Conservation (phyloP, 2,329 filamentous ascomycete species). For the Fusarium ambrosium region DNA sequence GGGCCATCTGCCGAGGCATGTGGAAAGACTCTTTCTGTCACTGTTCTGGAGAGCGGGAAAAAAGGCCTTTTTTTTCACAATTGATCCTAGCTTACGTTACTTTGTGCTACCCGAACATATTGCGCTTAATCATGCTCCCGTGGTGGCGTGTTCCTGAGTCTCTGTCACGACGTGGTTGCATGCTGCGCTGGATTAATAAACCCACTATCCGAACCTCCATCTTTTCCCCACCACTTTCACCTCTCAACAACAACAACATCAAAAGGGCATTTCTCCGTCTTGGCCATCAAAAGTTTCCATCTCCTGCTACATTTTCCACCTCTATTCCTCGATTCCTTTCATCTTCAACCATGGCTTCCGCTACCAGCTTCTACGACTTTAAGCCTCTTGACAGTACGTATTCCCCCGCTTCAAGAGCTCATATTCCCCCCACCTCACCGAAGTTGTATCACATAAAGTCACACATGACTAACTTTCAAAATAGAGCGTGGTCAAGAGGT, state of each 20-base stretch:
- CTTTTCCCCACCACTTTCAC: conserved; percentile 31
- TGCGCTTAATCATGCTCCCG: conserved; percentile 15
- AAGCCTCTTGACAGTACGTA: conserved; percentile 83
- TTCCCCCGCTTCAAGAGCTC: conserved; percentile 5
- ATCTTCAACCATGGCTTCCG: conserved; percentile 55
- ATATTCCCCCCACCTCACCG: not conserved
- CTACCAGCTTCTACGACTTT: conserved; percentile 81
- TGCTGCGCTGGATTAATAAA: conserved; percentile 33
- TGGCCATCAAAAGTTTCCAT: conserved; percentile 15
- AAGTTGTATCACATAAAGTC: not conserved
- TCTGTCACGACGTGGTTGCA: conserved; percentile 14
- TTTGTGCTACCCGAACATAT: not conserved
- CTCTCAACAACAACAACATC: conserved; percentile 23
- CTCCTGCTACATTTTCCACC: conserved; percentile 11
- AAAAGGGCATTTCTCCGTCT: not conserved
- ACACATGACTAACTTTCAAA: conserved; percentile 29
- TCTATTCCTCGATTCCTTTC: conserved; percentile 16
- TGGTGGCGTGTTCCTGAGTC: conserved; percentile 29
- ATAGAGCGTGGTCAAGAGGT: conserved; percentile 74
- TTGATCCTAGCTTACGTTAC: not conserved
- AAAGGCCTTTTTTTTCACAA: not conserved
- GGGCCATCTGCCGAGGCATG: conserved; percentile 41
- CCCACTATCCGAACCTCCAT: conserved; percentile 22
- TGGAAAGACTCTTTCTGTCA: conserved; percentile 6
- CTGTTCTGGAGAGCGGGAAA: not conserved